These are phyloP conservation scores for Crucibulum laeve DNA, from an alignment of 768 basidiomycete genomes.

Conservation along the genomic window DNA sequence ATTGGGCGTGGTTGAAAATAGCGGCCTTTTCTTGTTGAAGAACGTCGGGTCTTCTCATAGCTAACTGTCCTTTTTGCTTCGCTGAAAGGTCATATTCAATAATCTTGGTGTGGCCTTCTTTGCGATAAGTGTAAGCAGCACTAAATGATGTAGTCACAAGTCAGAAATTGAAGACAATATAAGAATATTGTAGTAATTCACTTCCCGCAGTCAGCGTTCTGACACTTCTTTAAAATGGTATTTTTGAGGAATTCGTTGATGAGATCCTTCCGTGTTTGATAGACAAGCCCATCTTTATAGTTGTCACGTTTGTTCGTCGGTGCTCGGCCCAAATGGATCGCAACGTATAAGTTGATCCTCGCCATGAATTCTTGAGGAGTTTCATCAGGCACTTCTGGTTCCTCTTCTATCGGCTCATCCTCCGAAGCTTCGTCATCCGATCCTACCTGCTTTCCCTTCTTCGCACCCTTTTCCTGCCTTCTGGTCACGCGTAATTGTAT, in stretches of 20 bases:
- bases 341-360: slow-evolving; percentile 65
- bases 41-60: slow-evolving; percentile 73
- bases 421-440: slow-evolving; percentile 32
- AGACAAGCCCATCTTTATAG: slow-evolving; percentile 88
- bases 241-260: slow-evolving; percentile 78
- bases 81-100: slow-evolving; percentile 85
- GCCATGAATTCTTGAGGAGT: slow-evolving; percentile 55
- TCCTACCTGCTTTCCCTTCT: slow-evolving; percentile 31
- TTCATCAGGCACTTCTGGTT: slow-evolving; percentile 47
- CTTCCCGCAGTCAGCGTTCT: slow-evolving; percentile 67
- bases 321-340: slow-evolving; percentile 42
- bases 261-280: slow-evolving; percentile 78
- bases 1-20: slow-evolving; percentile 19
- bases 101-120: slow-evolving; percentile 91
- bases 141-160: slow-evolving; percentile 43
- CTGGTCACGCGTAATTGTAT: slow-evolving; percentile 40
- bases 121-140: slow-evolving; percentile 81
- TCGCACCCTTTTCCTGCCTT: slow-evolving; percentile 21
- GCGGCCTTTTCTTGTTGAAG: slow-evolving; percentile 47
- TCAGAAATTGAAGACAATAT: slow-evolving; percentile 5
- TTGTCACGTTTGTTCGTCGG: slow-evolving; percentile 66
- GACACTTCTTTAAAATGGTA: slow-evolving; percentile 68
- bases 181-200: slow-evolving; percentile 11
- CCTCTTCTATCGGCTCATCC: slow-evolving; percentile 36
- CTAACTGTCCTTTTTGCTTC: slow-evolving; percentile 68